Evolutionary conservation across 2,329 filamentous ascomycete species (phyloP), one percentile per base, ranked within the genome.

Genomic region (Hypoxylon sp.): DNA sequence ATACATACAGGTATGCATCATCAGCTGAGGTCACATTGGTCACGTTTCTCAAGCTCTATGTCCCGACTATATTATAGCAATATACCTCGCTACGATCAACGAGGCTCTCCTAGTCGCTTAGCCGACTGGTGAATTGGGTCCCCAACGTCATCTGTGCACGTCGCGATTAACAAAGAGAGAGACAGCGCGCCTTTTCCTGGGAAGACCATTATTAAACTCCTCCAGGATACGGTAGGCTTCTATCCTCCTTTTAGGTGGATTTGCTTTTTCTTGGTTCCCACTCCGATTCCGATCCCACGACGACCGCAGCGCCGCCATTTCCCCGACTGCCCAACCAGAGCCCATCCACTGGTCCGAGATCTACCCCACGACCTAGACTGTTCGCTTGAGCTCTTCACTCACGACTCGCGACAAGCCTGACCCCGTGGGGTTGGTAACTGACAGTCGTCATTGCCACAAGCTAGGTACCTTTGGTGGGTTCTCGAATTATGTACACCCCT

Each of bases 281-380:
- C 55, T 65, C 19, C 55, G 50, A 68, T 59, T 39, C 57, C 53
- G 65, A 70, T 54, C 57, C 59, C 52, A 59, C 47, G 54, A 66
- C 58, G 17, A 44, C 56, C 48, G 37, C 42, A 55, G 60, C 52
- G 48, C 62, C 71, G 72, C 76, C 75, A 72, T 76, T 75, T 44
- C 75, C 61, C 75, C 75, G 73, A 72, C 63, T 61, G 46, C 55
- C 76, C 77, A 77, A 77, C 76, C 75, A 77, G 67, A 68, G 44
- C 52, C 53, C 75, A 74, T 75, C 76, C 77, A 75, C 75, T 78
- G 62, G 77, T 67, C 76, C 77, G 76, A 76, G 73, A 46, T 70
- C 65, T 70, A 75, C 75, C 74, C 73, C 67, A 67, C 57, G 64
- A 73, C 66, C 67, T 65, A 67, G 58, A 67, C 66, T 39, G 37